Conservation (phyloP, 73 alveolate species). For the Tetrahymena borealis region DNA sequence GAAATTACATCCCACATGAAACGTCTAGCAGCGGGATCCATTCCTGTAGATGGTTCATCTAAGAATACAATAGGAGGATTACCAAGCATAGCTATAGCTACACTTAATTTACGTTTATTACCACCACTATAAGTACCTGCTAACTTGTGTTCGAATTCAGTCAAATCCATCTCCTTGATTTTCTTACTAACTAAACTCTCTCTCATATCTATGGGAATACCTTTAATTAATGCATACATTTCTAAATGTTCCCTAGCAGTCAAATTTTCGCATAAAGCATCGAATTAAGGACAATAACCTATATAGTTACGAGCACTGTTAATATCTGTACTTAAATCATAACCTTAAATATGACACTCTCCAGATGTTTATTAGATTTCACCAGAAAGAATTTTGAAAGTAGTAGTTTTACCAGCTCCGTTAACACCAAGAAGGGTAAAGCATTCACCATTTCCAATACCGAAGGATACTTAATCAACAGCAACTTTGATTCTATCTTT, state of each 20-base stretch:
- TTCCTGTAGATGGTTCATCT: constrained; percentile 98
- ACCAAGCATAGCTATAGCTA: constrained; percentile 97
- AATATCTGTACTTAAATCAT: constrained; percentile 67
- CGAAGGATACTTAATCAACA: constrained; percentile 82
- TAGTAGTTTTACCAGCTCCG: constrained; percentile 99
- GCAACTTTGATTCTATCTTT: constrained; percentile 61
- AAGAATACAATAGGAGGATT: constrained; percentile 97
- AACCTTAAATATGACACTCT: constrained; percentile 73
- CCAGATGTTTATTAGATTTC: constrained; percentile 85
- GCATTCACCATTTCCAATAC: constrained; percentile 93
- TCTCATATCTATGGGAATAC: constrained; percentile 68
- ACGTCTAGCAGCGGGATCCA: constrained; percentile 97
- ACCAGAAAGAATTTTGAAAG: constrained; percentile 93
- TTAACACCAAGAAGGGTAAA: constrained; percentile 95
- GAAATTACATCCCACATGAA: constrained; percentile 97
- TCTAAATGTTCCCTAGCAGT: constrained; percentile 94
- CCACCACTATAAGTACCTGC: constrained; percentile 96
- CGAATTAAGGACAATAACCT: constrained; percentile 98
- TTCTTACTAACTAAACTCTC: constrained; percentile 62
- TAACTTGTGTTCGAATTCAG: constrained; percentile 63
- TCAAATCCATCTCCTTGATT: constrained; percentile 82
- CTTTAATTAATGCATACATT: constrained; percentile 90
- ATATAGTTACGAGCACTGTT: constrained; percentile 77
- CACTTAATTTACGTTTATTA: constrained; percentile 94
- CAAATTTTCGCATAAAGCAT: constrained; percentile 85